Base-by-base conservation (phyloP, 1,139 yeast genomes). In the Diutina sp. region DNA sequence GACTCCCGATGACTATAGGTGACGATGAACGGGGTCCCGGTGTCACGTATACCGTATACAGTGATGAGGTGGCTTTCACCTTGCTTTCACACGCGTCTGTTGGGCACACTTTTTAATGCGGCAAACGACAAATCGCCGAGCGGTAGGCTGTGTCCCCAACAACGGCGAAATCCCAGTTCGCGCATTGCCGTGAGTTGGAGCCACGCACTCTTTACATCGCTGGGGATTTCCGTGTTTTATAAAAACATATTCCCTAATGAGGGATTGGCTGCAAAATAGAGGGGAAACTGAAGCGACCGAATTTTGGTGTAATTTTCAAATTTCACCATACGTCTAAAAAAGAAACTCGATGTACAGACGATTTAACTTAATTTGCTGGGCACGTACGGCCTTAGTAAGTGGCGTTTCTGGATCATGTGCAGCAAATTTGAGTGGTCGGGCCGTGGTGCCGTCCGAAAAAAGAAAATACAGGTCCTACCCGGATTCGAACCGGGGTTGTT, bases 401-500 rank as follows among this genome's bases (percentile, higher is more conserved):
- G 28, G 21, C 8, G 18, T 21, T 44, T 44, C 28, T 4, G n/a
- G n/a, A 44, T n/a, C 18, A 44, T n/a, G 16, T 44, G 25, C 25
- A n/a, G n/a, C 46, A n/a, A 21, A n/a, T 35, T 4, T 35, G 41
- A 9, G 3, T 12, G 11, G 11, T n/a, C 41, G 14, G 41, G 41
- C 41, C 38, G 38, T 9, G 12, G 1, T 1, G 41, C 41, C 14
- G 41, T n/a, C 14, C 41, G 2, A n/a, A 35, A 35, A 35, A 35
- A 9, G 1, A 35, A 35, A 9, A 1, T 2, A 35, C 16, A 35
- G 41, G 41, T 35, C 41, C 41, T 35, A 35, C 41, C 51, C 51
- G 51, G 55, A 52, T 52, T 52, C 55, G 55, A 52, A 52, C 55
- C 45, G 46, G 55, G 32, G 55, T 52, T 44, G 55, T 52, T 52